These are phyloP conservation scores for Aegilops sharonensis DNA, from an alignment of 176 grass and related monocot species.

Conservation along the genomic window DNA sequence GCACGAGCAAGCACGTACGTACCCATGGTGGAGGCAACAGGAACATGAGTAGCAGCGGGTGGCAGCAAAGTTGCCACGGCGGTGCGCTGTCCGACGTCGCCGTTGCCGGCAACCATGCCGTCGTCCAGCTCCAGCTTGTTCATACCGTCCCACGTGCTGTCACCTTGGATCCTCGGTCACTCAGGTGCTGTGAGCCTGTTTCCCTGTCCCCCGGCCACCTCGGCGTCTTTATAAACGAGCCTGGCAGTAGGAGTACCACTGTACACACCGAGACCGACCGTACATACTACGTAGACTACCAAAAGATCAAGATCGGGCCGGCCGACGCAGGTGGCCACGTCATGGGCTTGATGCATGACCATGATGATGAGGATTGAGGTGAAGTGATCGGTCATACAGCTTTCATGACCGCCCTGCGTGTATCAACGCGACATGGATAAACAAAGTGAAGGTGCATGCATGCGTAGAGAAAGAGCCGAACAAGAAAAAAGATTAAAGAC, in stretches of 20 bases:
- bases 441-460: background rate
- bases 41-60: background rate
- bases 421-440: background rate
- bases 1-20: background rate
- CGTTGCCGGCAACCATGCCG: background rate
- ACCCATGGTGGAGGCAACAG: background rate
- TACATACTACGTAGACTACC: background rate
- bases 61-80: background rate
- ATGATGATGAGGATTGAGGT: background rate
- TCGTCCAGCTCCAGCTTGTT: background rate
- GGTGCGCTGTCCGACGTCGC: background rate
- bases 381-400: slow-evolving; percentile 7
- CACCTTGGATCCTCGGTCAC: background rate
- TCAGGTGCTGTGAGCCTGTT: slow-evolving; percentile 3
- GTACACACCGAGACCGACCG: background rate
- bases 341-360: background rate
- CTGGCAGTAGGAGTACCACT: background rate
- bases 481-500: background rate
- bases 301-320: background rate
- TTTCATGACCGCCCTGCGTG: background rate
- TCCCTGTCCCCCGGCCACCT: background rate
- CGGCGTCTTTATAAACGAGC: background rate
- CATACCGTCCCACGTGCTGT: background rate
- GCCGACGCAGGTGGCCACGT: background rate
- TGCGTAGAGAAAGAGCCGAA: background rate